phyloP scores from a whole-genome alignment of 371 early-diverging fungal species.

The Batkoa obscura region DNA sequence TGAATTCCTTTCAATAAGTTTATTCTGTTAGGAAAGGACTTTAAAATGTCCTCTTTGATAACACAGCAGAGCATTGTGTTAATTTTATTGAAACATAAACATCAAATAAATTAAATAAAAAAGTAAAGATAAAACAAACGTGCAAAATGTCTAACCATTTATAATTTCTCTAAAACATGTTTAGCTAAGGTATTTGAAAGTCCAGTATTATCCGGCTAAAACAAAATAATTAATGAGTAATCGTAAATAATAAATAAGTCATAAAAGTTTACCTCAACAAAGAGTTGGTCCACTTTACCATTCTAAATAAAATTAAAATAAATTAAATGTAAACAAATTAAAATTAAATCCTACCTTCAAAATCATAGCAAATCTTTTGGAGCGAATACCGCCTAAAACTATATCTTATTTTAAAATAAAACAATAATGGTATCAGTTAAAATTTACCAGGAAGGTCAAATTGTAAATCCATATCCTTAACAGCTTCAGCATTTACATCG shows the following conservation, averaged over 20 bases:
- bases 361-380: constrained; percentile 34
- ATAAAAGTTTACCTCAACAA: neutral
- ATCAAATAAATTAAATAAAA: too few species aligned
- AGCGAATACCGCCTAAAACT: constrained; percentile 39
- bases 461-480: constrained; percentile 34
- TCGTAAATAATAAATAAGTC: neutral
- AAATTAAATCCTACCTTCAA: too few species aligned
- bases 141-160: constrained; percentile 12
- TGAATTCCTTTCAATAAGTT: too few species aligned
- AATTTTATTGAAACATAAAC: too few species aligned
- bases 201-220: neutral
- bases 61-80: too few species aligned
- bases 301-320: neutral
- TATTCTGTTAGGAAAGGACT: too few species aligned
- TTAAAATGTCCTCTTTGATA: too few species aligned
- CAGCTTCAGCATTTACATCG: constrained; percentile 38
- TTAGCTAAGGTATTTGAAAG: neutral
- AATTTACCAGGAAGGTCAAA: constrained; percentile 31
- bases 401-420: neutral
- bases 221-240: neutral
- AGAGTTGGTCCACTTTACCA: neutral
- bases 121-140: too few species aligned
- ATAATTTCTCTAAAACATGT: constrained; percentile 72
- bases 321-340: too few species aligned
- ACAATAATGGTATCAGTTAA: neutral